A percentile compares a stretch with the other conserved stretches of the same genome.
Conservation (phyloP, 345 rosid genomes). For the Eucalyptus regnans region DNA sequence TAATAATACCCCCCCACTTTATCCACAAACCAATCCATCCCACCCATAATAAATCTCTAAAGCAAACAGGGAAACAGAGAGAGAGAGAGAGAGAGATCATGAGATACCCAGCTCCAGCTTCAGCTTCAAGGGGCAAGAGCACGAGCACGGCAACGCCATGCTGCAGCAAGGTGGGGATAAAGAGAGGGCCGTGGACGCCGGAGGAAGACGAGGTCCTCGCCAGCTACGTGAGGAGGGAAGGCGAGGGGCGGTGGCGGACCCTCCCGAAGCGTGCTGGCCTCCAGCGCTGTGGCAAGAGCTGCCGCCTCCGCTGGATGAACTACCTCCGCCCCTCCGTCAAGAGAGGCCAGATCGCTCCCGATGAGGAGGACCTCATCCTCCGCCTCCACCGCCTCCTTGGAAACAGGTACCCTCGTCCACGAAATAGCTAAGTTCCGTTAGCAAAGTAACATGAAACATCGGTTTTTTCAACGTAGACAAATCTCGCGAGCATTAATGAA, state of each 20-base stretch:
- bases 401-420: constrained; percentile 23
- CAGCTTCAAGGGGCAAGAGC: background rate
- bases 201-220: constrained; percentile 70
- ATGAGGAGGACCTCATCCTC: constrained; percentile 93
- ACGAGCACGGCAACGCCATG: constrained; percentile 26
- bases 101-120: constrained; percentile 9
- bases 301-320: constrained; percentile 95
- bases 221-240: constrained; percentile 53
- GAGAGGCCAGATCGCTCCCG: constrained; percentile 64
- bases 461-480: background rate
- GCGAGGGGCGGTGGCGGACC: constrained; percentile 80
- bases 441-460: background rate
- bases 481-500: background rate
- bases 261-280: constrained; percentile 75
- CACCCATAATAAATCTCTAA: background rate
- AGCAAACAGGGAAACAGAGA: background rate
- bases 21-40: background rate
- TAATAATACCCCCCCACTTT: background rate
- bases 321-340: constrained; percentile 80
- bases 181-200: constrained; percentile 88
- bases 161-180: constrained; percentile 60
- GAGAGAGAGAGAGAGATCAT: background rate
- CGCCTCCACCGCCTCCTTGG: constrained; percentile 78
- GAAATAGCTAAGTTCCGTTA: background rate
- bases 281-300: constrained; percentile 81